Evolutionary conservation across 2,329 filamentous ascomycete genomes (phyloP), one percentile per base, ranked within the genome.

Genomic region (Xylariomycetidae sp.): DNA sequence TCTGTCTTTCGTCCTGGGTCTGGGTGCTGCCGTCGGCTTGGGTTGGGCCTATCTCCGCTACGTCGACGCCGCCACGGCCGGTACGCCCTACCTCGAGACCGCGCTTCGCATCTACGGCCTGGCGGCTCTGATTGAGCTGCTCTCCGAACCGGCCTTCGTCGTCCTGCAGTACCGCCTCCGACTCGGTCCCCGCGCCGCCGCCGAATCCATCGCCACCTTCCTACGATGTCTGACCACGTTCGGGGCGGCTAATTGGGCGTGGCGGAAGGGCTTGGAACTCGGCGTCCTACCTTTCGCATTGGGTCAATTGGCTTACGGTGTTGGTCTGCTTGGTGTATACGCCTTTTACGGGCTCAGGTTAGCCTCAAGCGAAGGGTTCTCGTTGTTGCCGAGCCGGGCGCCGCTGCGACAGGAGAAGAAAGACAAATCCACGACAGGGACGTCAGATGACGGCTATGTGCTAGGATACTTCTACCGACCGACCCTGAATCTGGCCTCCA

Each of bases 211-310:
- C 16, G 89, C 88, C 15, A 92, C 89, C 0, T 73, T 94, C 30
- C 52, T 80, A 20, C 82, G 88, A 46, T 96, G 89, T 50, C 47
- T 82, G 23, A 67, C 79, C 11, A 92, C 88, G 0, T 88, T 92
- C 42, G 76, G 66, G 0, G 65, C 76, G 2, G 88, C 85, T 2
- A 66, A 85, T 5, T 82, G 76, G 69, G 80, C 79, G 2, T 70
- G 74, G 27, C 61, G 51, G 34, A 53, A 48, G 12, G 64, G 65
- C 1, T 42, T 66, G 14, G 70, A 83, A 37, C 54, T 85, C 2
- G 90, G 89, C 5, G 83, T 89, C 1, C 62, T 97, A 30, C 88
- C 92, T 0, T 97, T 97, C 60, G 92, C 90, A 0, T 62, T 88
- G 11, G 94, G 92, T 9, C 88, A 97, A 60, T 60, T 90, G 19